Conservation (phyloP, 2,329 filamentous ascomycete species). For the Microascus cirrosus region DNA sequence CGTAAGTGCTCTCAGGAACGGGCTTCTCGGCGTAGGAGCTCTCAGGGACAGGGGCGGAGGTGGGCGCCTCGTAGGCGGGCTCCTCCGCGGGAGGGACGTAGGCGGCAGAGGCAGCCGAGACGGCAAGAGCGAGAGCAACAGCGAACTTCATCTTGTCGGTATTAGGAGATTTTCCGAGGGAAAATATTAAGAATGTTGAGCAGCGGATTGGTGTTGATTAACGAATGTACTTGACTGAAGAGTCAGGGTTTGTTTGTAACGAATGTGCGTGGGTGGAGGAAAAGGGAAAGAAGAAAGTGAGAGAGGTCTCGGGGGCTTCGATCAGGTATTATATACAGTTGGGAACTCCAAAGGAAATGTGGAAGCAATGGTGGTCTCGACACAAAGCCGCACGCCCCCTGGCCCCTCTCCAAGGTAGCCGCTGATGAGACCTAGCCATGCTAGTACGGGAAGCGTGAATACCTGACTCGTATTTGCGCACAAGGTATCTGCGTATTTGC, state of each 20-base stretch:
- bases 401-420: not conserved
- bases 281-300: slow-evolving; percentile 13
- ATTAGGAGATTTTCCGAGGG: slow-evolving; percentile 29
- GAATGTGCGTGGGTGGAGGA: slow-evolving; percentile 35
- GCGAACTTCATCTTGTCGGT: slow-evolving; percentile 53
- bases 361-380: not conserved
- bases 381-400: not conserved
- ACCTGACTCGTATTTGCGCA: too few species aligned
- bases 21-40: not conserved
- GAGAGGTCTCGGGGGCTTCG: not conserved
- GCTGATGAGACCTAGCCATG: not conserved
- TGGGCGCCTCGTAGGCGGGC: slow-evolving; percentile 40
- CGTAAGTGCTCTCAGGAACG: slow-evolving; percentile 24
- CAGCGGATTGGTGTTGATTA: slow-evolving; percentile 20
- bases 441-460: too few species aligned
- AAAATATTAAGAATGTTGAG: slow-evolving; percentile 18
- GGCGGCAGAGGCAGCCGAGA: not conserved
- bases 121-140: slow-evolving; percentile 1
- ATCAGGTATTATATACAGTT: slow-evolving; percentile 2
- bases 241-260: slow-evolving; percentile 33
- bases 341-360: not conserved
- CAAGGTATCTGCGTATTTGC: too few species aligned
- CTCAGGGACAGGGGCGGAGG: slow-evolving; percentile 14
- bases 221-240: slow-evolving; percentile 51
- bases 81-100: not conserved